Evolutionary conservation across 129 eudicot genomes (phyloP).

Genomic region (Pittosporum tobira): DNA sequence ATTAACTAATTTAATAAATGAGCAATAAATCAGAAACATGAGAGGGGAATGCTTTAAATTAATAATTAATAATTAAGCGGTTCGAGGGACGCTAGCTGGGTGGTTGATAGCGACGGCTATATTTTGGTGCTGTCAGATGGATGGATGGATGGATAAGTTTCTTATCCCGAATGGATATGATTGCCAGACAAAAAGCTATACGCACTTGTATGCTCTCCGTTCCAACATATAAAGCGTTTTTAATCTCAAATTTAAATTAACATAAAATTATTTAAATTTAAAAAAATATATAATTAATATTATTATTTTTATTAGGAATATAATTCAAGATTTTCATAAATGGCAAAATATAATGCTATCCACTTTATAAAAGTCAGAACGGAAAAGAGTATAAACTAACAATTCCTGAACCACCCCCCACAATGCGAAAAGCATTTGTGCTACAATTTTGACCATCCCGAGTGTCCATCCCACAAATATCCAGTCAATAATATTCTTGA

Average conservation of each 20-base stretch:
- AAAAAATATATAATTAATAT: no score
- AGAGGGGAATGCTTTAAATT: not conserved
- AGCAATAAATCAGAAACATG: not conserved
- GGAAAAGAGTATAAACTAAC: no score
- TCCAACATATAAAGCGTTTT: no score
- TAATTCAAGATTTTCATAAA: no score
- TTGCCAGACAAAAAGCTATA: not conserved
- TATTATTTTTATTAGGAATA: no score
- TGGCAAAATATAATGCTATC: no score
- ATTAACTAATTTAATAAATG: no score
- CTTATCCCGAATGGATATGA: not conserved
- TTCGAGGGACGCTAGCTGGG: not conserved
- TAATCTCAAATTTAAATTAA: no score
- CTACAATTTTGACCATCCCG: not conserved
- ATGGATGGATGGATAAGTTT: slow-evolving; percentile 4
- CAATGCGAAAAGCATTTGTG: not conserved
- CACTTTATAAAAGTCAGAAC: no score
- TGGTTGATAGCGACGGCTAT: not conserved
- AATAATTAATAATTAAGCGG: not conserved
- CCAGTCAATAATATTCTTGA: no score
- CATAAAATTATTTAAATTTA: no score
- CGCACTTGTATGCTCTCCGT: no score
- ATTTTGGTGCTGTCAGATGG: not conserved
- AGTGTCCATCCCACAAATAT: not conserved
- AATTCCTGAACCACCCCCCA: not conserved